Evolutionary conservation across 2,329 filamentous ascomycete species (phyloP).

Genomic region (Monosporascus sp.): DNA sequence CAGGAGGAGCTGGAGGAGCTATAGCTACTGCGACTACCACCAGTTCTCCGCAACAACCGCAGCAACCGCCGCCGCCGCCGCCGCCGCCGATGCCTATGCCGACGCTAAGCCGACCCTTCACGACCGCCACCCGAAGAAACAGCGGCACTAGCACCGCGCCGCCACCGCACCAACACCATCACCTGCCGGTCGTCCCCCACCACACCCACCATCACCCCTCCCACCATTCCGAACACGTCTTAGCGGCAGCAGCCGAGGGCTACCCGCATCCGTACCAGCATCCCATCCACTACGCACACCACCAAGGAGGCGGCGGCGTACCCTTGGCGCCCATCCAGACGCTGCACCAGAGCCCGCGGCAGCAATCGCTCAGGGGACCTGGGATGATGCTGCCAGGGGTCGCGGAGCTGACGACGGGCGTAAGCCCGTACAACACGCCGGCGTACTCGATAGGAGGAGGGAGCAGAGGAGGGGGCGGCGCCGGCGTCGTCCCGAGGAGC

Average conservation of each 20-base stretch:
- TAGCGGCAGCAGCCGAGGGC: neutral
- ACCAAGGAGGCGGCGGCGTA: neutral
- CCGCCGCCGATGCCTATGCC: constrained; percentile 20
- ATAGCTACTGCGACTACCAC: too few species aligned
- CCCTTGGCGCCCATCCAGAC: constrained; percentile 5
- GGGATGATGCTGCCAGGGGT: constrained; percentile 51
- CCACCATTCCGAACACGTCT: constrained; percentile 21
- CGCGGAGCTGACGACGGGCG: constrained; percentile 58
- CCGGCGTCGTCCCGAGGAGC: constrained; percentile 15
- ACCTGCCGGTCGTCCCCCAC: constrained; percentile 20
- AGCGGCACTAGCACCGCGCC: constrained; percentile 21
- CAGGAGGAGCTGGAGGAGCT: neutral
- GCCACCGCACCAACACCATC: constrained; percentile 19
- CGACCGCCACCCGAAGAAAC: constrained; percentile 33
- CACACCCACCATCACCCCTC: constrained; percentile 19
- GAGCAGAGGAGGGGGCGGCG: too few species aligned
- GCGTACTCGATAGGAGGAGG: constrained; percentile 41
- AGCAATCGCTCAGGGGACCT: constrained; percentile 32
- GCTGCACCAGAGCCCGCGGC: constrained; percentile 21
- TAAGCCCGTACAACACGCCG: constrained; percentile 56
- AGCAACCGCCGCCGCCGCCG: constrained; percentile 1
- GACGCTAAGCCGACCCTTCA: constrained; percentile 28
- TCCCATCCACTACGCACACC: neutral
- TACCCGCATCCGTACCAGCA: neutral
- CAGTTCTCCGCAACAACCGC: neutral